phyloP scores from a whole-genome alignment of 1,284 basidiomycete genomes.

The Trametes versicolor region DNA sequence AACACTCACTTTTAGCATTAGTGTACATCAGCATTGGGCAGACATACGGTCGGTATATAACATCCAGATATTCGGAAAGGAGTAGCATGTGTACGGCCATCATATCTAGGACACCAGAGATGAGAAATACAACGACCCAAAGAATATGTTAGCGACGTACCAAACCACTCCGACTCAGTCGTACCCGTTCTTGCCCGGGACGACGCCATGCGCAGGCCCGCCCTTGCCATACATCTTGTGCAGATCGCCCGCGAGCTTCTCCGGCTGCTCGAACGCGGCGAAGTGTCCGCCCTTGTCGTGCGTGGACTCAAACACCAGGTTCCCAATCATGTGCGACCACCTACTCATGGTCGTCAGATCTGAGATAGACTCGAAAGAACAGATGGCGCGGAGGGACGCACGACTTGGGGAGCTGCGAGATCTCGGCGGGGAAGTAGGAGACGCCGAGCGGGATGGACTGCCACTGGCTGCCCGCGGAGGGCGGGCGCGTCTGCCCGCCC shows the following conservation, averaged over 20 bases:
- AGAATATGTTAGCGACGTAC: no score
- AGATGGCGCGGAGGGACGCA: conserved; percentile 39
- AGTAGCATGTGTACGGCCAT: no score
- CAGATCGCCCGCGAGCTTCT: conserved; percentile 41
- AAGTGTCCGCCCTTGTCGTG: conserved; percentile 47
- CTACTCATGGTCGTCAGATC: no score
- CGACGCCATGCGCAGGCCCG: conserved; percentile 42
- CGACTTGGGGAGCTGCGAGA: conserved; percentile 43
- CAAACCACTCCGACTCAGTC: background rate
- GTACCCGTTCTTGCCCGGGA: conserved; percentile 38
- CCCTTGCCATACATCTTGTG: conserved; percentile 43
- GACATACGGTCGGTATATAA: no score
- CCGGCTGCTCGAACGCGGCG: conserved; percentile 43
- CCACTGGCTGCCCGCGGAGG: conserved; percentile 21
- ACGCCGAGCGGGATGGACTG: conserved; percentile 57
- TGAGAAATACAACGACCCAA: no score
- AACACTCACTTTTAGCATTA: no score
- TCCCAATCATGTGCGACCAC: conserved; percentile 37
- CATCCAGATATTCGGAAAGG: no score
- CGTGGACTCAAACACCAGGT: conserved; percentile 40
- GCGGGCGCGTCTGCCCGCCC: conserved; percentile 1
- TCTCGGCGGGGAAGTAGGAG: conserved; percentile 60
- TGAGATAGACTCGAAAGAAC: no score
- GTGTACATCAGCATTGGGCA: no score
- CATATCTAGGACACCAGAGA: no score